Conservation (phyloP, 2,329 filamentous ascomycete species). For the Fusarium liriodendri region DNA sequence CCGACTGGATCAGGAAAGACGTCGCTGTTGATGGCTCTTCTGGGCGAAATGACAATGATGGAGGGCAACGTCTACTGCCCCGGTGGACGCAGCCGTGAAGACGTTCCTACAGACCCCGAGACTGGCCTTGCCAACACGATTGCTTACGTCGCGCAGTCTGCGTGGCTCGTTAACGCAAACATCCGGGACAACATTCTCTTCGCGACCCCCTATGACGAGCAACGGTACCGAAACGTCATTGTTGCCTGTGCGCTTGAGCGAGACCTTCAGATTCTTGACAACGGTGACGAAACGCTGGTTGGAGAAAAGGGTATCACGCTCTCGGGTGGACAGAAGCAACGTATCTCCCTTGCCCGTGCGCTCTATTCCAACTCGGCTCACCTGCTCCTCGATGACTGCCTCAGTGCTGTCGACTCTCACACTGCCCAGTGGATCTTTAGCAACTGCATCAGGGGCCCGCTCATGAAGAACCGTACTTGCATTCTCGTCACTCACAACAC, state of each 20-base stretch:
- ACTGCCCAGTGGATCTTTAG: constrained; percentile 98
- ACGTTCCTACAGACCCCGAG: constrained; percentile 82
- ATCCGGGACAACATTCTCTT: constrained; percentile 98
- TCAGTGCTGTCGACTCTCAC: constrained; percentile 97
- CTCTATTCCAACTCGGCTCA: constrained; percentile 96
- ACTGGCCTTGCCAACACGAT: constrained; percentile 92
- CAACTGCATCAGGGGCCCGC: constrained; percentile 86
- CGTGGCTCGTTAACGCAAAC: constrained; percentile 95
- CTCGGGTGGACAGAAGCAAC: constrained; percentile 96
- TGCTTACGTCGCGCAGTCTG: constrained; percentile 95
- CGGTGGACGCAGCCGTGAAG: constrained; percentile 85
- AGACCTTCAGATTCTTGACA: constrained; percentile 91
- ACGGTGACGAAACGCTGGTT: constrained; percentile 91
- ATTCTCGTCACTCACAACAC: constrained; percentile 97
- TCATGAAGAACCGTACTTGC: constrained; percentile 91
- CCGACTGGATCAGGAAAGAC: constrained; percentile 97
- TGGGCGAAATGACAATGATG: constrained; percentile 94
- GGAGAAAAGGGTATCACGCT: constrained; percentile 98
- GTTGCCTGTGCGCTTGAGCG: constrained; percentile 91
- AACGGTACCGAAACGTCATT: constrained; percentile 88
- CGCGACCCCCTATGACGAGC: constrained; percentile 80
- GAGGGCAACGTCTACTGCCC: constrained; percentile 86
- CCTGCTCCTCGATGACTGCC: constrained; percentile 90
- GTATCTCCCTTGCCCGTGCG: constrained; percentile 94
- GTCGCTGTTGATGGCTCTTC: constrained; percentile 91